Percentiles rank a stretch among this genome's conserved stretches.
phyloP scores from a whole-genome alignment of 2,329 filamentous ascomycete species.

The Diaporthe batatas region DNA sequence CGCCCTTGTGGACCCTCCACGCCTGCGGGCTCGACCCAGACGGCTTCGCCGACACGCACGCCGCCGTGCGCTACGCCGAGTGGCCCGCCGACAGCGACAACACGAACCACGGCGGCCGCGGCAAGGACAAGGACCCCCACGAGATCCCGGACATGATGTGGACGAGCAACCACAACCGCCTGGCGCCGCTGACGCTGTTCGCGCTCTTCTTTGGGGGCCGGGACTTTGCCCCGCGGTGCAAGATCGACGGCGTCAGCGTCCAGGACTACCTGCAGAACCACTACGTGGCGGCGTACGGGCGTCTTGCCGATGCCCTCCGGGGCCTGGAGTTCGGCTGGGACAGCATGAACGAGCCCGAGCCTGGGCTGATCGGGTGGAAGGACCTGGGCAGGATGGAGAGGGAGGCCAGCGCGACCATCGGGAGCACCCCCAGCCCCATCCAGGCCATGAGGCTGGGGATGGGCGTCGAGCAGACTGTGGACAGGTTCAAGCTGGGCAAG shows the following conservation, averaged over 20 bases:
- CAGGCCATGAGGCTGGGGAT: constrained; percentile 45
- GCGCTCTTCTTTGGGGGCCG: constrained; percentile 45
- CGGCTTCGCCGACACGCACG: constrained; percentile 45
- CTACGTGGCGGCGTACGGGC: constrained; percentile 45
- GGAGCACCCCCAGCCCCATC: constrained; percentile 45
- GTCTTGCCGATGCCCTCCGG: constrained; percentile 42
- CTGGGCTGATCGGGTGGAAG: constrained; percentile 44
- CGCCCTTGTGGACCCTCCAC: constrained; percentile 47
- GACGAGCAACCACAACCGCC: constrained; percentile 48
- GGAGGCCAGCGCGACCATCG: constrained; percentile 45
- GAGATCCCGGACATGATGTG: constrained; percentile 47
- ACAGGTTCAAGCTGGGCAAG: constrained; percentile 44
- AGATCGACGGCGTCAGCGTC: constrained; percentile 45
- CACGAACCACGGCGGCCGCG: not conserved
- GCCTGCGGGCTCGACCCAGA: constrained; percentile 46
- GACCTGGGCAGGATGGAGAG: constrained; percentile 43
- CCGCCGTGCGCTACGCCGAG: constrained; percentile 45
- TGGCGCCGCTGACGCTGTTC: constrained; percentile 44
- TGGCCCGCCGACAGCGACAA: constrained; percentile 44
- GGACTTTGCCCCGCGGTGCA: constrained; percentile 45
- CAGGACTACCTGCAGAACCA: constrained; percentile 47
- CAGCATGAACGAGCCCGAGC: constrained; percentile 47
- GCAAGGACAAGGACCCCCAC: constrained; percentile 44
- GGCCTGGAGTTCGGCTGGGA: constrained; percentile 45
- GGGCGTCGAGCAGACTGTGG: constrained; percentile 43